Evolutionary conservation across 2,329 filamentous ascomycete genomes (phyloP), one percentile per base, ranked within the genome.

Genomic region (Rutstroemia sp.): DNA sequence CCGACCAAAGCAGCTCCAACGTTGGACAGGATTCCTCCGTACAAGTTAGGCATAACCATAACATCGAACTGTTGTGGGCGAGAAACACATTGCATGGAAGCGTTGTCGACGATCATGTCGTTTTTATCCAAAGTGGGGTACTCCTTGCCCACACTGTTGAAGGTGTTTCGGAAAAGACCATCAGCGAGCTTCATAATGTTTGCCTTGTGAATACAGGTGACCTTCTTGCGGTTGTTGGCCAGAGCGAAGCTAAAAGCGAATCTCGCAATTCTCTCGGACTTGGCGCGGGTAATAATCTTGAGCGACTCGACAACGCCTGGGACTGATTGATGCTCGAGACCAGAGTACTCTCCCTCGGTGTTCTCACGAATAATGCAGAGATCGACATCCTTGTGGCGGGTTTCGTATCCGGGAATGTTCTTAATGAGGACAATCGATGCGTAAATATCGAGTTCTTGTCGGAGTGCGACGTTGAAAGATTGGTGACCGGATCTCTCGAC

Each of bases 131-230:
- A 82, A 62, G 90, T 95, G 59, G 94, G 92, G 79, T 94, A 99
- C 74, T 96, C 90, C 79, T 95, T 88, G 65, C 91, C 89, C 66
- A 94, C 86, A 70, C 86, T 82, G 80, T 95, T 90, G 82, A 97
- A 95, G 66, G 94, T 97, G 79, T 86, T 92, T 74, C 94, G 88
- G 90, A 99, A 99, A 57, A 99, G 88, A 76, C 94, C 94, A 69
- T 99, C 94, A 73, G 92, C 92, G 59, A 99, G 83, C 84, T 99
- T 99, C 94, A 99, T 99, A 80, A 99, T 99, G 83, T 99, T 99
- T 77, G 94, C 94, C 84, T 99, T 99, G 87, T 99, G 94, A 73
- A 99, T 97, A 80, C 92, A 96, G 66, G 94, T 97, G 58, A 99
- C 90, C 88, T 97, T 97, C 82, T 95, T 92, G 73, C 94, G 86